Percentiles rank a stretch among this genome's conserved stretches.
Conservation (phyloP, 129 eudicot genomes). For the Pulicaria dysenterica region DNA sequence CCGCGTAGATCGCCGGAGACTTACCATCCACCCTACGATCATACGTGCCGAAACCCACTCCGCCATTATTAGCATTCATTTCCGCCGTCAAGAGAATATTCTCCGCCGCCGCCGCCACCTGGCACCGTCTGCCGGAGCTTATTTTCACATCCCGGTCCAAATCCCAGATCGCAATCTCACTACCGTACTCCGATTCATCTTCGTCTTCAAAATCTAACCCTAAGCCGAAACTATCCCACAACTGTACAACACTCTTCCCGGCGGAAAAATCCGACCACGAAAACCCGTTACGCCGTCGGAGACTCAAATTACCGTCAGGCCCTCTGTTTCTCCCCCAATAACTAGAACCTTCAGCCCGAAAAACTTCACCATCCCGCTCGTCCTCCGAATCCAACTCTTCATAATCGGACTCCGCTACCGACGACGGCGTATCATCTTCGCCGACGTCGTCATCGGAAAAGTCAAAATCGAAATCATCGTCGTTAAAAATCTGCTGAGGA, state of each 20-base stretch:
- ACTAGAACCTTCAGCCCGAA: constrained; percentile 49
- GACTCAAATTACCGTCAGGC: constrained; percentile 39
- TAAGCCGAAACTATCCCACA: constrained; percentile 86
- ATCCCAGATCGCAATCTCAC: constrained; percentile 54
- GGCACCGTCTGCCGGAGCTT: constrained; percentile 26
- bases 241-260: constrained; percentile 75
- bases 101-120: constrained; percentile 34
- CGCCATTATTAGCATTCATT: constrained; percentile 20
- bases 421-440: constrained; percentile 45
- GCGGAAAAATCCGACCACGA: constrained; percentile 69
- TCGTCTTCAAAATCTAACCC: constrained; percentile 66
- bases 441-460: constrained; percentile 55
- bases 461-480: constrained; percentile 51
- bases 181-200: constrained; percentile 32
- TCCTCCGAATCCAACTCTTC: constrained; percentile 40
- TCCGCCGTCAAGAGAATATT: constrained; percentile 47
- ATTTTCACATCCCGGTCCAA: constrained; percentile 36
- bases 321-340: constrained; percentile 17
- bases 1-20: constrained; percentile 53
- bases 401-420: constrained; percentile 53
- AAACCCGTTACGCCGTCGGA: constrained; percentile 49
- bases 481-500: constrained; percentile 25
- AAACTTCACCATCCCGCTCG: constrained; percentile 34
- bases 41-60: constrained; percentile 47
- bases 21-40: constrained; percentile 46